phyloP scores from a whole-genome alignment of 2,329 filamentous ascomycete genomes.

The Penicillium sp. region DNA sequence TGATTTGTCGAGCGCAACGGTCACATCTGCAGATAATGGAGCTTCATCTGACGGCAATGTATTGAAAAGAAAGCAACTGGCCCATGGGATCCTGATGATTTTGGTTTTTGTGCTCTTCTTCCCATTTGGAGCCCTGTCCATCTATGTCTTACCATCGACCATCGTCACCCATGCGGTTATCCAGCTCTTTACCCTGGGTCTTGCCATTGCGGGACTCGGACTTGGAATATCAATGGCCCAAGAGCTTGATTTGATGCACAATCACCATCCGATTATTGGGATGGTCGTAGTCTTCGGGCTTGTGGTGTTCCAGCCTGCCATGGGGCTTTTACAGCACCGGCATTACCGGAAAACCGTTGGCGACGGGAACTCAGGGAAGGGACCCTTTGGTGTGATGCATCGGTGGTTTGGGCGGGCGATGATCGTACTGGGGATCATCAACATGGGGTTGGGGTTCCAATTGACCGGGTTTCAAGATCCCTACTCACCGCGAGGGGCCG shows the following conservation, averaged over 20 bases:
- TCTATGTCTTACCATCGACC: slow-evolving; percentile 43
- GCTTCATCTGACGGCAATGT: background rate
- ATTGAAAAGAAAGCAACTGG: slow-evolving; percentile 21
- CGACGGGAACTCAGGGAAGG: slow-evolving; percentile 33
- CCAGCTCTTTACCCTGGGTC: slow-evolving; percentile 53
- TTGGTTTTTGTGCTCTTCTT: slow-evolving; percentile 48
- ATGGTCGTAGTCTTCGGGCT: slow-evolving; percentile 55
- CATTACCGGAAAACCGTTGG: slow-evolving; percentile 53
- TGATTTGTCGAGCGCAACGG: slow-evolving; percentile 10
- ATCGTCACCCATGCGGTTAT: slow-evolving; percentile 50
- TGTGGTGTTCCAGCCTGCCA: slow-evolving; percentile 60
- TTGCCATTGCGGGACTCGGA: slow-evolving; percentile 55
- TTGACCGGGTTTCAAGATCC: slow-evolving; percentile 47
- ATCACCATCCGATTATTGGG: slow-evolving; percentile 59
- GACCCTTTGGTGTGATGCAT: slow-evolving; percentile 54
- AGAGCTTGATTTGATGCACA: slow-evolving; percentile 39
- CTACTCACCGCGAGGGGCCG: slow-evolving; percentile 34
- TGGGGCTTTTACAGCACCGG: slow-evolving; percentile 58
- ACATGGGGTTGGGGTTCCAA: slow-evolving; percentile 59
- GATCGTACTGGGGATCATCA: slow-evolving; percentile 59
- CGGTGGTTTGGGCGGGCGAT: slow-evolving; percentile 60
- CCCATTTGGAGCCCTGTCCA: slow-evolving; percentile 34
- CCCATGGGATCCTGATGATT: slow-evolving; percentile 42
- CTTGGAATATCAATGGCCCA: slow-evolving; percentile 56
- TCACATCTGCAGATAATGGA: slow-evolving; percentile 4